A percentile compares a stretch with the other conserved stretches of the same genome.
Conservation (phyloP, 1,284 basidiomycete genomes). For the Hymenochaete sp. region DNA sequence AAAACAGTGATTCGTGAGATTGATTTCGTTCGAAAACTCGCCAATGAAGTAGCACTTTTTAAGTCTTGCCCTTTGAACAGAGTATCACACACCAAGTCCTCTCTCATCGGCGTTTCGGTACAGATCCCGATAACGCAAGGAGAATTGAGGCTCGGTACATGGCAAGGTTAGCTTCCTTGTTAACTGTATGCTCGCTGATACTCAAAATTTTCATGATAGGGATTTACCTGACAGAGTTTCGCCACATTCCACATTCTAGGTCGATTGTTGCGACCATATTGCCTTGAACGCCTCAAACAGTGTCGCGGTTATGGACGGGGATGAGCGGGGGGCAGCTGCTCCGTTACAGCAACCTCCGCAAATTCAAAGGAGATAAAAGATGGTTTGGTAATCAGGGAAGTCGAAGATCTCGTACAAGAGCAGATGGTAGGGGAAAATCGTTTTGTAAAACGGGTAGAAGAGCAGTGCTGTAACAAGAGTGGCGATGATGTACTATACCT, state of each 20-base stretch:
- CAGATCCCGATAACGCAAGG: constrained; percentile 82
- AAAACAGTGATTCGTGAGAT: constrained; percentile 63
- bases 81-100: constrained; percentile 86
- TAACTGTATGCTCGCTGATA: background rate
- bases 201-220: constrained; percentile 34
- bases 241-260: constrained; percentile 56
- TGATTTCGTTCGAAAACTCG: constrained; percentile 5
- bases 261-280: constrained; percentile 80
- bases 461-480: too few relatives aligned
- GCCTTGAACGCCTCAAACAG: too few relatives aligned
- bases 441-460: too few relatives aligned
- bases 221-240: constrained; percentile 78
- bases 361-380: too few relatives aligned
- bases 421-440: too few relatives aligned
- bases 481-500: too few relatives aligned
- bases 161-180: constrained; percentile 58
- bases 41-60: too few relatives aligned
- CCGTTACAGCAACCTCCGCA: too few relatives aligned
- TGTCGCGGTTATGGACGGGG: too few relatives aligned
- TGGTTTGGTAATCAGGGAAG: too few relatives aligned
- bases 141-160: constrained; percentile 77
- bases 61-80: constrained; percentile 29
- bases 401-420: too few relatives aligned
- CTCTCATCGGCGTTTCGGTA: constrained; percentile 74
- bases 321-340: too few relatives aligned